Conservation (phyloP, 1,139 yeast genomes). For the Blastobotrys buckinghamii region DNA sequence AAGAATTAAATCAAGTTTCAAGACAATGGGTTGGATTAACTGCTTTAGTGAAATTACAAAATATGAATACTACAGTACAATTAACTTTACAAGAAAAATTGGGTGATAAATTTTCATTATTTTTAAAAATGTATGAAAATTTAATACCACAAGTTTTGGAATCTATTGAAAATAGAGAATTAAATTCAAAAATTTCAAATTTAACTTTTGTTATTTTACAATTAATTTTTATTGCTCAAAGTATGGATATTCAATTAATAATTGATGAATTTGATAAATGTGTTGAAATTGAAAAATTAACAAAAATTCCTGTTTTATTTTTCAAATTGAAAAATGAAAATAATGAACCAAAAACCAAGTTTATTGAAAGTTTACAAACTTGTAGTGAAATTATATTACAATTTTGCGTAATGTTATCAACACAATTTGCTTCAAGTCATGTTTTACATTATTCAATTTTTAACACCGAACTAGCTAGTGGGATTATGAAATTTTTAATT, state of each 20-base stretch:
- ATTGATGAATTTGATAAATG: neutral
- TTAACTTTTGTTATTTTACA: slow-evolving; percentile 1
- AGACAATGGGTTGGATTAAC: slow-evolving; percentile 10
- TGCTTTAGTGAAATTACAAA: slow-evolving; percentile 3
- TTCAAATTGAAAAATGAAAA: neutral
- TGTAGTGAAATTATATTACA: slow-evolving; percentile 4
- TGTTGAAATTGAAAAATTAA: neutral
- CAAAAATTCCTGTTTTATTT: neutral
- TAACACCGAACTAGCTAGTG: neutral
- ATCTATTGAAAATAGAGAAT: neutral
- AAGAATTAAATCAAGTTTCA: neutral
- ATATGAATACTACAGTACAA: slow-evolving; percentile 6
- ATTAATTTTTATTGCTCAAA: slow-evolving; percentile 5
- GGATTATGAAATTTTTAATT: neutral
- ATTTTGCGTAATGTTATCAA: slow-evolving; percentile 8
- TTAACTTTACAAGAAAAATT: slow-evolving; percentile 3
- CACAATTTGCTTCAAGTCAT: slow-evolving; percentile 6
- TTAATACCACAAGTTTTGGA: neutral
- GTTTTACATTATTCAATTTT: slow-evolving; percentile 10
- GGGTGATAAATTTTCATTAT: neutral
- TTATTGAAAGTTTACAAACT: neutral
- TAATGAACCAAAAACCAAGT: neutral
- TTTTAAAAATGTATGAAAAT: neutral
- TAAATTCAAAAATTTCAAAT: neutral
- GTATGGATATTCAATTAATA: neutral